These are phyloP conservation scores for Citrus reticulata DNA, from an alignment of 345 rosid genomes.

Conservation along the genomic window DNA sequence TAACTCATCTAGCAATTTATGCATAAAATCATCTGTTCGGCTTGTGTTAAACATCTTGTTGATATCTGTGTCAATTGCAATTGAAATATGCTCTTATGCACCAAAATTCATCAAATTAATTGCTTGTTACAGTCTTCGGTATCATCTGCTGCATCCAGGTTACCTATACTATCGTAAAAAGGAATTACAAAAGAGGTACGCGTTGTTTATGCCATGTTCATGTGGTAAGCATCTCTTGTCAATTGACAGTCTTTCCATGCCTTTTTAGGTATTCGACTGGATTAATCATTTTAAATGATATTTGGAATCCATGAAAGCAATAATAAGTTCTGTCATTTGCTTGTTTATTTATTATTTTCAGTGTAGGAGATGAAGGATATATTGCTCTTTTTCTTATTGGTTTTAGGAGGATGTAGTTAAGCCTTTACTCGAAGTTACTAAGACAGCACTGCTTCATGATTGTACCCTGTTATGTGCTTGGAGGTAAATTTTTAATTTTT, in stretches of 20 bases:
- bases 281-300: background rate
- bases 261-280: background rate
- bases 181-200: constrained; percentile 85
- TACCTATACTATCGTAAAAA: constrained; percentile 83
- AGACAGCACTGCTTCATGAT: too few relatives aligned
- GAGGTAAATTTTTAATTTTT: too few relatives aligned
- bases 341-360: background rate
- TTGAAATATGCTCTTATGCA: background rate
- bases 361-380: background rate
- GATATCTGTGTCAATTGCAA: background rate
- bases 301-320: background rate
- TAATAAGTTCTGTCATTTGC: background rate
- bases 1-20: background rate
- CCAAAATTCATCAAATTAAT: background rate
- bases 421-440: too few relatives aligned
- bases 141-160: constrained; percentile 89
- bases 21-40: background rate
- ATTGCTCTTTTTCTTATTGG: background rate
- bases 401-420: too few relatives aligned
- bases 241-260: background rate
- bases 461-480: too few relatives aligned
- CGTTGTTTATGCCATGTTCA: constrained; percentile 89
- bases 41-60: background rate
- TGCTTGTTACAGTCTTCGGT: constrained; percentile 62
- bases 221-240: constrained; percentile 52